Evolutionary conservation across 352 stramenopile genomes (phyloP).

Genomic region (Globisporangium mamillatum): DNA sequence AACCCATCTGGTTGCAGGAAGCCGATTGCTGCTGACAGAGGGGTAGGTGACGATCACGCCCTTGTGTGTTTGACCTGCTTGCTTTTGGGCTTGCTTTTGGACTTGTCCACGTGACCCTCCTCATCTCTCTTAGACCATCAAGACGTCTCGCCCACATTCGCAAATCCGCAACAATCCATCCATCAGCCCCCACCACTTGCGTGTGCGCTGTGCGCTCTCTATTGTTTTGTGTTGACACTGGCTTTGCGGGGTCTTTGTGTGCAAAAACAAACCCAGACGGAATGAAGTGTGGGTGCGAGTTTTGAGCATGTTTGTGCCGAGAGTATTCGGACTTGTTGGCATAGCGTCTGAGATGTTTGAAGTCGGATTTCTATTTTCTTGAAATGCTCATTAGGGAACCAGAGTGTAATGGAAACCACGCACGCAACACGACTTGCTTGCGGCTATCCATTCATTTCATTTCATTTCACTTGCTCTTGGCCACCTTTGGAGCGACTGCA

Average conservation of each 20-base stretch:
- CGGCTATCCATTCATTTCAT: background rate
- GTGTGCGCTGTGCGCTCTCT: background rate
- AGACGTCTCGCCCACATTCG: background rate
- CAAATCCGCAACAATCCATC: background rate
- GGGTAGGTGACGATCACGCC: background rate
- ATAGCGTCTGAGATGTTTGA: constrained; percentile 7
- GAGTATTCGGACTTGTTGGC: background rate
- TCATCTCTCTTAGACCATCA: background rate
- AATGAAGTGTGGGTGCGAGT: no score
- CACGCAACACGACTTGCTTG: background rate
- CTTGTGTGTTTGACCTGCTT: background rate
- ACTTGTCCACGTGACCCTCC: background rate
- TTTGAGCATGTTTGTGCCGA: background rate
- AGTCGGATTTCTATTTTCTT: constrained; percentile 6
- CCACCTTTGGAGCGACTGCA: background rate
- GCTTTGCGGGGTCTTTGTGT: background rate
- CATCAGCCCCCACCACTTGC: background rate
- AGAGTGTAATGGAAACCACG: background rate
- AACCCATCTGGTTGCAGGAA: constrained; percentile 6
- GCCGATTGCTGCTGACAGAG: background rate
- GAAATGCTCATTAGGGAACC: background rate
- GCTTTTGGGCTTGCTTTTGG: background rate
- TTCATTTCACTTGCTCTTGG: background rate
- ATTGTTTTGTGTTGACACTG: constrained; percentile 1
- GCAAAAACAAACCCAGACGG: background rate